A percentile compares a stretch with the other conserved stretches of the same genome.
These are phyloP conservation scores for Cutaneotrichosporon curvatum DNA, from an alignment of 1,284 basidiomycete genomes.

Conservation along the genomic window DNA sequence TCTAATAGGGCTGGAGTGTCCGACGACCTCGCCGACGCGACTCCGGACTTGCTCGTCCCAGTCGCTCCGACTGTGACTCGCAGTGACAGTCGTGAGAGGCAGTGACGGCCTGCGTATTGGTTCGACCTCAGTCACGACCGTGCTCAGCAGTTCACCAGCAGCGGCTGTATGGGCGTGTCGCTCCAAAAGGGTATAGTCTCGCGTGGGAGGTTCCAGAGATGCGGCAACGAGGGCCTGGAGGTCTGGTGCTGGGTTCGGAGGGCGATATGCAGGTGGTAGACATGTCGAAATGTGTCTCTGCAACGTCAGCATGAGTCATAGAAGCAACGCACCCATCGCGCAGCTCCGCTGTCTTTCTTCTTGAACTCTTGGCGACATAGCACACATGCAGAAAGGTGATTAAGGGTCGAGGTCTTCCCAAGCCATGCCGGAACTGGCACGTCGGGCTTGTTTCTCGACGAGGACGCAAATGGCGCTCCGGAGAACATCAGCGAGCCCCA, in stretches of 20 bases:
- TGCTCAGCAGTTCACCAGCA: conserved; percentile 1
- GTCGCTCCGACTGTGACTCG: conserved; percentile 21
- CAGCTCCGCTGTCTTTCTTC: conserved; percentile 30
- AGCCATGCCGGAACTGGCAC: conserved; percentile 32
- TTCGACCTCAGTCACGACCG: not conserved
- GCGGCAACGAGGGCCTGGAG: conserved; percentile 27
- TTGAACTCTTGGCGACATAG: conserved; percentile 29
- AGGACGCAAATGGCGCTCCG: too few relatives aligned
- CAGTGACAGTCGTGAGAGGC: conserved; percentile 24
- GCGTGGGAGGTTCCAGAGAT: conserved; percentile 15
- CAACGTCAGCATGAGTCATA: not conserved
- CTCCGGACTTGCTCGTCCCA: conserved; percentile 32
- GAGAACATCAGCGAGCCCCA: too few relatives aligned
- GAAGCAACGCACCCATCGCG: conserved; percentile 34
- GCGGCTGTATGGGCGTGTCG: conserved; percentile 8
- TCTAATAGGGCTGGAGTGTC: conserved; percentile 3
- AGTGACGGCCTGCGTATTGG: not conserved
- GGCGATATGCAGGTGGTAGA: conserved; percentile 32
- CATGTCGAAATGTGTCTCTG: conserved; percentile 39
- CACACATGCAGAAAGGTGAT: conserved; percentile 22
- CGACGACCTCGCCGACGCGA: conserved; percentile 23
- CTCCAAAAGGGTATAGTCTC: conserved; percentile 9
- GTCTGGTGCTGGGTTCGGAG: conserved; percentile 35
- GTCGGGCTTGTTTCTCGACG: not conserved
- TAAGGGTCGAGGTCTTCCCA: conserved; percentile 23